Conservation (phyloP, 345 rosid genomes). For the Hypericum perforatum region DNA sequence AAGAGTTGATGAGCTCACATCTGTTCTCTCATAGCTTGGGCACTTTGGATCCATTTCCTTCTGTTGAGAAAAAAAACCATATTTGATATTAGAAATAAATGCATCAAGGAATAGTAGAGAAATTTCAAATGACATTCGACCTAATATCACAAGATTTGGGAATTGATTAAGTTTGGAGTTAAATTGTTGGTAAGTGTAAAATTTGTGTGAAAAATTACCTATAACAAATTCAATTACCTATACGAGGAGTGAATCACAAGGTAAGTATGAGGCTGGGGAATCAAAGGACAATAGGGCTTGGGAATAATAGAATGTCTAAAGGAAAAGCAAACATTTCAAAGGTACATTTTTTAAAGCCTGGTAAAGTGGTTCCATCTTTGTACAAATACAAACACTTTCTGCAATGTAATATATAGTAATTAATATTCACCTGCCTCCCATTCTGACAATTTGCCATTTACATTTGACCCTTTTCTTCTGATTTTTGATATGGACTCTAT, state of each 20-base stretch:
- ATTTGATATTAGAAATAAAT: neutral
- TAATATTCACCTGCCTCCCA: too few relatives aligned
- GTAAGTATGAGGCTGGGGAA: conserved; percentile 21
- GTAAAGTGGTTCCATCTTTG: conserved; percentile 9
- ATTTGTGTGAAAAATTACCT: too few relatives aligned
- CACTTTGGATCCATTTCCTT: conserved; percentile 61
- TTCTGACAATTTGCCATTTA: too few relatives aligned
- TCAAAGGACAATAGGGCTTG: conserved; percentile 36
- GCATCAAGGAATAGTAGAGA: too few relatives aligned
- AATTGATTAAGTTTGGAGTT: neutral
- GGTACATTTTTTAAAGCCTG: conserved; percentile 25
- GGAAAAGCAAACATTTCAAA: conserved; percentile 8
- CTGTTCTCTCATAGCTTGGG: conserved; percentile 73
- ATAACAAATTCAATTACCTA: neutral
- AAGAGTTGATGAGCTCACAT: conserved; percentile 58
- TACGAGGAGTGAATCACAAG: neutral
- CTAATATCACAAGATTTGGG: too few relatives aligned
- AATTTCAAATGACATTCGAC: too few relatives aligned
- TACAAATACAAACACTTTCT: conserved; percentile 15
- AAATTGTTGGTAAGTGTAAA: neutral
- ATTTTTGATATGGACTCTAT: too few relatives aligned
- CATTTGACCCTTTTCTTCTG: too few relatives aligned
- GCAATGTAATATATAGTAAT: too few relatives aligned
- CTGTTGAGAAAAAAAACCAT: conserved; percentile 19
- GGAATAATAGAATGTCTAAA: conserved; percentile 33